phyloP scores from a whole-genome alignment of 73 alveolate genomes.

The Tetrahymena elliotti region DNA sequence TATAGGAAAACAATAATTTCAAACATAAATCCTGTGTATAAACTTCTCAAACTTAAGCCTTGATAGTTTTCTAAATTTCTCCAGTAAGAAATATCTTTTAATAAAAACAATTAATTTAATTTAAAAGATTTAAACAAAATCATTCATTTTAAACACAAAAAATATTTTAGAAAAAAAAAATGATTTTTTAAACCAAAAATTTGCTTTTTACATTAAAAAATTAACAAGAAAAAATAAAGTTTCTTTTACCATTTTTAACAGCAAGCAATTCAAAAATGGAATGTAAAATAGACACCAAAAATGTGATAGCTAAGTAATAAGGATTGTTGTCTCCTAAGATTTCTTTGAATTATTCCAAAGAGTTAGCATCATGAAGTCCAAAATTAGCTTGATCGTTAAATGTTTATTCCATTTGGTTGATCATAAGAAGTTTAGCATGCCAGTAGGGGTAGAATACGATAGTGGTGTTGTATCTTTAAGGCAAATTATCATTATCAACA shows the following conservation, averaged over 20 bases:
- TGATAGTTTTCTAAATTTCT: constrained; percentile 49
- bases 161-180: too few species aligned
- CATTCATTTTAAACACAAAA: too few species aligned
- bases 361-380: constrained; percentile 53
- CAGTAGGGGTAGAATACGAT: constrained; percentile 48
- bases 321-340: constrained; percentile 80
- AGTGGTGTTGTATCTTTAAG: neutral
- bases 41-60: constrained; percentile 59
- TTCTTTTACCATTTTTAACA: constrained; percentile 47
- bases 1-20: constrained; percentile 56
- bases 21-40: constrained; percentile 37
- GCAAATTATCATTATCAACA: neutral
- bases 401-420: constrained; percentile 39
- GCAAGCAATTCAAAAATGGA: constrained; percentile 86
- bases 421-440: constrained; percentile 28
- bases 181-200: too few species aligned
- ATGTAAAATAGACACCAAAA: constrained; percentile 75
- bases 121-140: too few species aligned
- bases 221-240: too few species aligned
- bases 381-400: neutral
- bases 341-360: constrained; percentile 59
- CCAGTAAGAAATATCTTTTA: constrained; percentile 61
- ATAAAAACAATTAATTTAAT: neutral
- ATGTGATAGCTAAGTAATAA: constrained; percentile 58
- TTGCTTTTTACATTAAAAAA: too few species aligned